phyloP scores from a whole-genome alignment of 495 filamentous ascomycete species.

The Aspergillus wentii region DNA sequence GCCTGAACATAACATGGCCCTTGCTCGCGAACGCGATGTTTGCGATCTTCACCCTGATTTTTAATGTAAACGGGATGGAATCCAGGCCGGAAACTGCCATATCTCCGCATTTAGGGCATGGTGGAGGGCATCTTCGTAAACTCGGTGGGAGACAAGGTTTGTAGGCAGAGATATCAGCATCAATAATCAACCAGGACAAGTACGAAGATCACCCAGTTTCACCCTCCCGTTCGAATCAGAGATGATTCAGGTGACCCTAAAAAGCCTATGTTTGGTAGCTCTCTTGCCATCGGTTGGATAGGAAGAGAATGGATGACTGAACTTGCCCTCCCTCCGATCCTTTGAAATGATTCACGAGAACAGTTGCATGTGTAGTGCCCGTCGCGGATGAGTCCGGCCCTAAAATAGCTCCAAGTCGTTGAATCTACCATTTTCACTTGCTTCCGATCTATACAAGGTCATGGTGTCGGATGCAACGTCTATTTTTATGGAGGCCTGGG shows the following conservation, averaged over 20 bases:
- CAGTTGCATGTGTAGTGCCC: slow-evolving; percentile 5
- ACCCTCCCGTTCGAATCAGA: slow-evolving; percentile 1
- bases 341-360: background rate
- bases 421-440: background rate
- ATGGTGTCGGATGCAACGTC: too few species aligned
- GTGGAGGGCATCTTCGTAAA: background rate
- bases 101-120: slow-evolving; percentile 1
- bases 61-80: background rate
- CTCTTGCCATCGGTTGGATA: too few species aligned
- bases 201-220: background rate
- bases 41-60: too few species aligned
- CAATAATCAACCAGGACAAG: too few species aligned
- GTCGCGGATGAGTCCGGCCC: slow-evolving; percentile 10
- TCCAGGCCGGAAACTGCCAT: background rate
- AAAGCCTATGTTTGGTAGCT: too few species aligned
- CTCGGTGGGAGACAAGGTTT: slow-evolving; percentile 5
- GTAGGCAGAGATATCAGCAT: too few species aligned
- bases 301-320: too few species aligned
- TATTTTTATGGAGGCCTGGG: too few species aligned
- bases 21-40: too few species aligned
- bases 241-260: slow-evolving; percentile 1
- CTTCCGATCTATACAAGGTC: background rate
- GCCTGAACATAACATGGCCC: too few species aligned
- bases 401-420: slow-evolving; percentile 1
- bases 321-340: too few species aligned